Evolutionary conservation across 140 eudicot species (phyloP).

Genomic region (Flaveria floridana): DNA sequence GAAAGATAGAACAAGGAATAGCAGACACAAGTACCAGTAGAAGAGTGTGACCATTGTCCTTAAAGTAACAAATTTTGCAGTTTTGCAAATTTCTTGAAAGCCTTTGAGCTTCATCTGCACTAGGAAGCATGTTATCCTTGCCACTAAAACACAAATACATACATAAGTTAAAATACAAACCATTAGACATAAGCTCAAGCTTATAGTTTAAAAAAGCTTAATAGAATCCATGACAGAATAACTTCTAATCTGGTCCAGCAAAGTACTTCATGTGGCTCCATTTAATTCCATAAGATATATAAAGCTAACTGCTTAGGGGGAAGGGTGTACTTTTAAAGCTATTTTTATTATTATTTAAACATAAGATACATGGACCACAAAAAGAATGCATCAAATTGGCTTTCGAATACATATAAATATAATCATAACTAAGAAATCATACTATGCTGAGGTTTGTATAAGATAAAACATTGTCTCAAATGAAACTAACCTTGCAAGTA

Average conservation of each 20-base stretch:
- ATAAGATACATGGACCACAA: neutral
- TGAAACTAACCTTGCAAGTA: constrained; percentile 73
- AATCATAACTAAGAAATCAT: neutral
- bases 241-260: neutral
- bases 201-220: neutral
- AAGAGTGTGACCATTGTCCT: constrained; percentile 80
- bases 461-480: neutral
- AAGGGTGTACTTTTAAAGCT: no score
- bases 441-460: neutral
- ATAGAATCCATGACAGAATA: neutral
- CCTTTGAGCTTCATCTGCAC: constrained; percentile 73
- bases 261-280: neutral
- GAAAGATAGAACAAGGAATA: constrained; percentile 3
- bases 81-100: constrained; percentile 53
- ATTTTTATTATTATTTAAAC: no score
- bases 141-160: constrained; percentile 56
- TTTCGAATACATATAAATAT: no score
- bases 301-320: neutral
- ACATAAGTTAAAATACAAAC: neutral
- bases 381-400: constrained; percentile 14
- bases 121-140: constrained; percentile 82
- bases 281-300: neutral
- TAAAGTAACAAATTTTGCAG: constrained; percentile 62
- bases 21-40: constrained; percentile 48
- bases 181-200: neutral